Conservation (phyloP, 345 rosid species). For the Aquilaria malaccensis region DNA sequence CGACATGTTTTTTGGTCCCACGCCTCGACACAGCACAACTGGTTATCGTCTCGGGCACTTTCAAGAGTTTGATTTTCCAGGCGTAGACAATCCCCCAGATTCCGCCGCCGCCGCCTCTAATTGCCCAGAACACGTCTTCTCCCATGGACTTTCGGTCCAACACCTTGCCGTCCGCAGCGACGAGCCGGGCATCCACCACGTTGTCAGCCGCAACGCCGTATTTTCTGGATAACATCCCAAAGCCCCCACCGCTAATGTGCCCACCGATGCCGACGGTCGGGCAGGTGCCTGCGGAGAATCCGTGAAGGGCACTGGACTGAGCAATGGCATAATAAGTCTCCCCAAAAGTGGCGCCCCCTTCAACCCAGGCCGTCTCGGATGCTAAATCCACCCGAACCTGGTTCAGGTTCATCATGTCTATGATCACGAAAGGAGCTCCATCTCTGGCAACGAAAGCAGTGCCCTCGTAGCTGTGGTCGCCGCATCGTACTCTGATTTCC, state of each 20-base stretch:
- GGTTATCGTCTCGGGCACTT: constrained; percentile 29
- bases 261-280: constrained; percentile 19
- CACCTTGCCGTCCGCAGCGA: background rate
- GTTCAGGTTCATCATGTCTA: constrained; percentile 16
- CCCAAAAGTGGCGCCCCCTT: constrained; percentile 16
- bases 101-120: constrained; percentile 35
- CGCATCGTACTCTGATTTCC: constrained; percentile 18
- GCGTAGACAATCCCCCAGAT: constrained; percentile 31
- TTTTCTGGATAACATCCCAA: constrained; percentile 5
- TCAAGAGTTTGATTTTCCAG: constrained; percentile 27
- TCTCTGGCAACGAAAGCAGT: constrained; percentile 6
- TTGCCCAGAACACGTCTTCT: constrained; percentile 35
- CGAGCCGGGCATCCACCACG: constrained; percentile 1
- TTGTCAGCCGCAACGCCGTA: constrained; percentile 19
- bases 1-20: constrained; percentile 14
- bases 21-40: constrained; percentile 19
- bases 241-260: constrained; percentile 20
- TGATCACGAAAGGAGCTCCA: constrained; percentile 7
- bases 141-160: constrained; percentile 18
- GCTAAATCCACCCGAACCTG: constrained; percentile 3
- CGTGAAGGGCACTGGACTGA: background rate
- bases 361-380: constrained; percentile 17
- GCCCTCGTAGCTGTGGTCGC: constrained; percentile 14
- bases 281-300: constrained; percentile 19
- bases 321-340: constrained; percentile 7